These are phyloP conservation scores for Epithele typhae DNA, from an alignment of 768 basidiomycete species.

Conservation along the genomic window DNA sequence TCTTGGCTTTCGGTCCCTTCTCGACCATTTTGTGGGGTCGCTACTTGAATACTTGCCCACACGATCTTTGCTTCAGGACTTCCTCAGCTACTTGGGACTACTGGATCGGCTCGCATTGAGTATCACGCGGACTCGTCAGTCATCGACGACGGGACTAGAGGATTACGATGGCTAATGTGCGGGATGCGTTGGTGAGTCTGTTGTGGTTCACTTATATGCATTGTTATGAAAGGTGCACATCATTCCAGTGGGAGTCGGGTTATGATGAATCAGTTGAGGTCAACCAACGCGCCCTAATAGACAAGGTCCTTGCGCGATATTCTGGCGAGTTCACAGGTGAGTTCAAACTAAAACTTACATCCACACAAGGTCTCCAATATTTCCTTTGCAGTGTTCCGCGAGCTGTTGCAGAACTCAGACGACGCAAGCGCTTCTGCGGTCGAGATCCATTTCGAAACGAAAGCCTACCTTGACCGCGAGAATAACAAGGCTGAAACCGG, in stretches of 20 bases:
- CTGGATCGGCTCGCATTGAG: too few species aligned
- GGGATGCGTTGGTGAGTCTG: slow-evolving; percentile 17
- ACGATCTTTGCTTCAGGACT: too few species aligned
- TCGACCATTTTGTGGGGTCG: too few species aligned
- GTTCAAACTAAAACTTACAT: slow-evolving; percentile 1
- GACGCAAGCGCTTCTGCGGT: slow-evolving; percentile 76
- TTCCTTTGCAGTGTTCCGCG: slow-evolving; percentile 52
- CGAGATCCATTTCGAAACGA: slow-evolving; percentile 78
- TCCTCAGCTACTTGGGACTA: too few species aligned
- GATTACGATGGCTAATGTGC: slow-evolving; percentile 18
- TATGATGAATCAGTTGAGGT: slow-evolving; percentile 84
- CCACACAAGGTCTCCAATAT: too few species aligned
- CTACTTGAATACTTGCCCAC: too few species aligned
- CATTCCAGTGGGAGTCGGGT: slow-evolving; percentile 46
- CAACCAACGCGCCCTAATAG: slow-evolving; percentile 93
- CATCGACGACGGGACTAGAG: too few species aligned
- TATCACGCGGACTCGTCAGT: too few species aligned
- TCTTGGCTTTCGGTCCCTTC: too few species aligned
- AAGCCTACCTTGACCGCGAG: slow-evolving; percentile 37
- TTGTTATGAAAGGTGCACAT: not conserved
- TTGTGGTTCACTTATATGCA: not conserved
- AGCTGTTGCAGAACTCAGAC: slow-evolving; percentile 94
- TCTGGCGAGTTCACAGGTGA: slow-evolving; percentile 86
- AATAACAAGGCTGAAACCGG: slow-evolving; percentile 15
- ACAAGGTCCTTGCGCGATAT: slow-evolving; percentile 95